Conservation (phyloP, 805 yeast species). For the Suhomyces pyralidae region DNA sequence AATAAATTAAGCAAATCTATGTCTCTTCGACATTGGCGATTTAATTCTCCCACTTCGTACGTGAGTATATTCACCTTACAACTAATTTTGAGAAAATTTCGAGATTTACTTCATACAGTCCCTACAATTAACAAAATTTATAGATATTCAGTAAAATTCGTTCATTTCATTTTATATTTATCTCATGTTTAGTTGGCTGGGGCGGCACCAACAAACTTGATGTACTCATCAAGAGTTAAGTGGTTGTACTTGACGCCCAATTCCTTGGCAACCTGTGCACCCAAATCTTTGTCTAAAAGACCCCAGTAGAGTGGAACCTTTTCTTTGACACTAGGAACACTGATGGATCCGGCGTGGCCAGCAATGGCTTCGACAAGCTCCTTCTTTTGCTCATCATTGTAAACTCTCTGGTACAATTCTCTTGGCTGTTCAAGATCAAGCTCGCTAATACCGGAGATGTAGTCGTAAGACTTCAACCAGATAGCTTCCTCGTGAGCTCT, state of each 20-base stretch:
- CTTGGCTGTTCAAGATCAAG: slow-evolving; percentile 49
- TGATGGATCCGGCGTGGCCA: slow-evolving; percentile 36
- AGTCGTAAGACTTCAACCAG: slow-evolving; percentile 34
- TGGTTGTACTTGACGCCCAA: slow-evolving; percentile 36
- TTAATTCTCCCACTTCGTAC: too few relatives aligned
- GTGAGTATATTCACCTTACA: too few relatives aligned
- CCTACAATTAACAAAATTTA: too few relatives aligned
- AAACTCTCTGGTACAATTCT: slow-evolving; percentile 40
- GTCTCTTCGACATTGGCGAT: too few relatives aligned
- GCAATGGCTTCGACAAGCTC: slow-evolving; percentile 36
- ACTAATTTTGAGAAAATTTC: too few relatives aligned
- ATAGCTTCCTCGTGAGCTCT: slow-evolving; percentile 35
- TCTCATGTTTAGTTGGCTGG: slow-evolving; percentile 13
- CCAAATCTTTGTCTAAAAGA: slow-evolving; percentile 38
- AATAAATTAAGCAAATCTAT: too few relatives aligned
- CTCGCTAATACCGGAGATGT: slow-evolving; percentile 40
- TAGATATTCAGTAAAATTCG: too few relatives aligned
- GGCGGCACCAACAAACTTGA: slow-evolving; percentile 21
- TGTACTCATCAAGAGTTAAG: slow-evolving; percentile 32
- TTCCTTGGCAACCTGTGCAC: slow-evolving; percentile 39
- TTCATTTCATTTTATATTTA: too few relatives aligned
- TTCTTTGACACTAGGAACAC: slow-evolving; percentile 27
- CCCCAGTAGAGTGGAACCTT: slow-evolving; percentile 43
- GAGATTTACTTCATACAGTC: too few relatives aligned
- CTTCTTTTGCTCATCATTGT: slow-evolving; percentile 25